Conservation (phyloP, 192 early-diverging fungal species). For the Obelidium mucronatum region DNA sequence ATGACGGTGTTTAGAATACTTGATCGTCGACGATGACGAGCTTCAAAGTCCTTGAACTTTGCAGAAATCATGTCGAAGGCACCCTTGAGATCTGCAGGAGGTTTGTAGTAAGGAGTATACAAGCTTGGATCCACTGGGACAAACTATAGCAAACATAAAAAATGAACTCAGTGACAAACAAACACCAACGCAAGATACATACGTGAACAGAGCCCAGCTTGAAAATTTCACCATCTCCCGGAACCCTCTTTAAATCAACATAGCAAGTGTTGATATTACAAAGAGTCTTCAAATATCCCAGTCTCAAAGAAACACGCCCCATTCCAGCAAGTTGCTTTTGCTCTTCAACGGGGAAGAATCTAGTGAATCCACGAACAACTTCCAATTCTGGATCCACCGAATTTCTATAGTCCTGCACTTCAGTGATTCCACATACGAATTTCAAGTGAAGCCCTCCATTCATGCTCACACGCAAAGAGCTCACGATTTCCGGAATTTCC, state of each 20-base stretch:
- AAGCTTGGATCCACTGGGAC: conserved; percentile 34
- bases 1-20: conserved; percentile 31
- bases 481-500: conserved; percentile 30
- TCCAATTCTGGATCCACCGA: conserved; percentile 35
- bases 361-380: conserved; percentile 37
- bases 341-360: conserved; percentile 36
- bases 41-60: conserved; percentile 39
- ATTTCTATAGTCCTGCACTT: conserved; percentile 6
- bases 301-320: conserved; percentile 28
- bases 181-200: conserved; percentile 5
- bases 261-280: conserved; percentile 36
- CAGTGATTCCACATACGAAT: conserved; percentile 35
- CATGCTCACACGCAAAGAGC: background rate
- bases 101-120: conserved; percentile 31
- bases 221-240: conserved; percentile 37
- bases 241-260: conserved; percentile 40
- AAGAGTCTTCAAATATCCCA: conserved; percentile 37
- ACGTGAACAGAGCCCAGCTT: conserved; percentile 38
- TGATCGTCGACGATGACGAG: conserved; percentile 27
- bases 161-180: background rate
- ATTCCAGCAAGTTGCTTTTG: conserved; percentile 34
- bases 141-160: conserved; percentile 23
- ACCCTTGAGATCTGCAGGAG: conserved; percentile 11
- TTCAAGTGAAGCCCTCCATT: conserved; percentile 19
- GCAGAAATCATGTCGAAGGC: conserved; percentile 22